These are phyloP conservation scores for Stephania yunnanensis DNA, from an alignment of 164 flowering plant species.

Conservation along the genomic window DNA sequence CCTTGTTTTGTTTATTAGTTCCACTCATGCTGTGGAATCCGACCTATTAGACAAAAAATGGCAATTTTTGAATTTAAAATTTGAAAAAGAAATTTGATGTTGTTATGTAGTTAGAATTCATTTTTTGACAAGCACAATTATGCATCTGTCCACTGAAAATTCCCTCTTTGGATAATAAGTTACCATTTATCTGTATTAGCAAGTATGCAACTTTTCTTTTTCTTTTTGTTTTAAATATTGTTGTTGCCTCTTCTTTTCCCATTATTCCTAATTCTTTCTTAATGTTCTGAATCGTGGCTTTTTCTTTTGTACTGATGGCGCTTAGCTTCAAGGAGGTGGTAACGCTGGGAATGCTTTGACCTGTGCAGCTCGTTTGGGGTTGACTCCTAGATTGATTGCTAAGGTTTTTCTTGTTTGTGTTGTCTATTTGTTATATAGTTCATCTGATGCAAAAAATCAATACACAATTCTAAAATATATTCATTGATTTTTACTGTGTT, in stretches of 20 bases:
- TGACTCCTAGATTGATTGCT: slow-evolving; percentile 64
- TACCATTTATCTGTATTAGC: neutral
- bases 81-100: neutral
- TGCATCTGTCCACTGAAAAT: neutral
- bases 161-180: neutral
- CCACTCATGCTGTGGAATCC: too few species aligned
- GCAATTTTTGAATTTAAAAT: neutral
- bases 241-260: too few species aligned
- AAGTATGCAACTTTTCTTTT: too few species aligned
- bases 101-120: neutral
- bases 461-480: neutral
- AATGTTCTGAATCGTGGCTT: neutral
- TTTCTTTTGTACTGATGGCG: neutral
- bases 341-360: slow-evolving; percentile 91
- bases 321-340: slow-evolving; percentile 91
- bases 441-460: neutral
- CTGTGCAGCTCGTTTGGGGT: slow-evolving; percentile 79
- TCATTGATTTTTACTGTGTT: neutral
- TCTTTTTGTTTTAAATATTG: too few species aligned
- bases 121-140: neutral
- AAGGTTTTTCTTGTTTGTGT: slow-evolving; percentile 39
- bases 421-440: neutral
- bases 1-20: neutral
- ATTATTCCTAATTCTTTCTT: too few species aligned
- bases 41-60: neutral